Base-by-base conservation (phyloP, 768 basidiomycete species). In the Boletus bicolor region DNA sequence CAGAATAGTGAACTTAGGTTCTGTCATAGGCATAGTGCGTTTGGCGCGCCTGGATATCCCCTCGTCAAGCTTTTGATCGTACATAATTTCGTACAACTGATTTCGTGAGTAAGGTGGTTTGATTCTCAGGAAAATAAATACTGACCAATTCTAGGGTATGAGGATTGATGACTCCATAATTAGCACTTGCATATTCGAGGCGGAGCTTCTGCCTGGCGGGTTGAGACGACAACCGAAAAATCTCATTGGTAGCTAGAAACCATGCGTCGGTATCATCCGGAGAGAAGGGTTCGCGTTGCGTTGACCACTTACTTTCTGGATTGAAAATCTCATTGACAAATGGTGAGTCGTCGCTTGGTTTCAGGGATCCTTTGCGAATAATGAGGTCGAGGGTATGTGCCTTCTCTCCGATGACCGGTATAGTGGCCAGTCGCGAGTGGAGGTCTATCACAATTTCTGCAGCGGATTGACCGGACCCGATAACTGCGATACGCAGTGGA, bases 251-350 rank as follows among this genome's bases (percentile, higher is more conserved):
- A 36, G 75, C 77, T 80, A 51, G 51, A 51, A 60, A 56, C 21
- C 17, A 7, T 24, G 37, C 24, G 35, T 49, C 1, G 11, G 35
- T 10, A 15, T 57, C 19, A 48, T 39, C 26, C 41, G 26, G 26
- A 17, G 11, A 26, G 17, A 44, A 35, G 42, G 42, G 17, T 30
- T 43, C 19, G 5, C 15, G n/a, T 17, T 28, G 4, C 39, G 1
- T 21, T 35, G 49, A 32, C 30, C 12, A 68, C 77, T 55, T 59
- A 78, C 77, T 62, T 15, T 67, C 73, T 26, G 82, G 80, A 60
- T 81, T 79, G 57, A 82, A 83, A 7, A 82, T 77, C 58, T 81
- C 79, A 64, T 83, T 82, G 42, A 77, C 73, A 58, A 82, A 83
- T 1, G 78, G 78, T 1, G 78, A 76, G 54, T 80, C 79, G 54